Evolutionary conservation across 2,329 filamentous ascomycete species (phyloP), one percentile per base, ranked within the genome.

Genomic region (Sarocladium oryzae): DNA sequence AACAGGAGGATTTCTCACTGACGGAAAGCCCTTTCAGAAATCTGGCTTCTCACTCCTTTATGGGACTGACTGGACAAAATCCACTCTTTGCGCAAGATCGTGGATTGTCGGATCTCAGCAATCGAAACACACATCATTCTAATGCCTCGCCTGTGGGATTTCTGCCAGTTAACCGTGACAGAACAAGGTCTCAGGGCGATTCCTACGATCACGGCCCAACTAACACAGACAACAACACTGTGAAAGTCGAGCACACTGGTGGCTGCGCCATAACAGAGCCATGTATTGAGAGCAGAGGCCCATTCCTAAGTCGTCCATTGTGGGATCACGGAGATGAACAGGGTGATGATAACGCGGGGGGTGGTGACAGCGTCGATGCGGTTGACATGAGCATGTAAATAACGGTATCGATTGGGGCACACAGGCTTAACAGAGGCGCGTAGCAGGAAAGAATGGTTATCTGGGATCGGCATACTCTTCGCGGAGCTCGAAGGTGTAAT

Each of bases 11-110:
- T 21, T 30, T 48, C 16, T 20, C 16, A 4, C 15, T 37, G 8
- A n/a, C 45, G 3, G 45, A 49, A 2, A 49, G 33, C 37, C 46
- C 46, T 16, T 49, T 36, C 20, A 9, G 28, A 33, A 48, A 23
- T 26, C 11, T 26, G 4, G 16, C 43, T 8, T 48, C 43, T 18
- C 43, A 49, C 10, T 18, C 16, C 3, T 49, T 49, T 15, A 8
- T 49, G 24, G 46, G 30, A 11, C 18, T 49, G 5, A 10, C 46
- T 2, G 46, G 46, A 24, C 46, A 49, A 16, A 49, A 49, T 37
- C 46, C 46, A 7, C 46, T 49, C 5, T 37, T 49, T 18, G 11
- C 43, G 24, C 43, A 33, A 13, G 43, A 48, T 21, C 24, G 16
- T 16, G 21, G 21, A 26, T 43, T 26, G 9, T 4, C 23, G 10